Conservation (phyloP, 345 rosid species). For the Euphorbia lathyris region DNA sequence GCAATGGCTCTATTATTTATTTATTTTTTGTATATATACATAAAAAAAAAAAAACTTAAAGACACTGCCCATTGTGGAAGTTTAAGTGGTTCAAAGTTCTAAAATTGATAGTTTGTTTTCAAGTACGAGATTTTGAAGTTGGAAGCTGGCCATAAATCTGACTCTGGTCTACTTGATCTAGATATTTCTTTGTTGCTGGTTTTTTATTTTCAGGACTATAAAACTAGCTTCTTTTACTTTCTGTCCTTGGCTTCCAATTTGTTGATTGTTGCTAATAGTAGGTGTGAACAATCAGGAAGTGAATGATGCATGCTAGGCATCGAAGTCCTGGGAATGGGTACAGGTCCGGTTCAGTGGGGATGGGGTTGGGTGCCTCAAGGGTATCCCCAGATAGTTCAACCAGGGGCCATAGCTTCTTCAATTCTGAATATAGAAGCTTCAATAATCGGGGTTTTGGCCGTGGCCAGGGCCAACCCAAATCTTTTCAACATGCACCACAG, state of each 20-base stretch:
- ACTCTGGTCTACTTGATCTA: neutral
- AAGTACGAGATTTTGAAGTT: neutral
- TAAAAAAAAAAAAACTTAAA: no score
- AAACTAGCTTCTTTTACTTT: neutral
- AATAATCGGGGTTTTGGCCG: slow-evolving; percentile 74
- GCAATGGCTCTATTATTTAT: no score
- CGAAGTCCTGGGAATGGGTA: slow-evolving; percentile 88
- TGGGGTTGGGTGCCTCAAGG: slow-evolving; percentile 52
- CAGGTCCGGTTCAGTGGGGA: slow-evolving; percentile 66
- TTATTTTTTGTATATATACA: no score
- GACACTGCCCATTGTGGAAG: neutral
- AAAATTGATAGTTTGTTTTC: neutral
- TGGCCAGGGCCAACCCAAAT: slow-evolving; percentile 45
- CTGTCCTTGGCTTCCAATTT: neutral
- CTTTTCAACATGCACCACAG: slow-evolving; percentile 50
- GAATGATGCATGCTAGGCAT: slow-evolving; percentile 82
- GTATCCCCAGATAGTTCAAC: slow-evolving; percentile 59
- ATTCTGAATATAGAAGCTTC: slow-evolving; percentile 64
- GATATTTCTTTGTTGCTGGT: neutral
- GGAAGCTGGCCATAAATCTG: neutral
- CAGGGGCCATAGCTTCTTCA: slow-evolving; percentile 78
- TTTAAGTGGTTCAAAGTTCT: neutral
- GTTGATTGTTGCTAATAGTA: neutral
- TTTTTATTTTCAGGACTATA: neutral
- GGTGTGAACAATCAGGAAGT: neutral